Base-by-base conservation (phyloP, 352 stramenopile genomes). In the Lagenidium sp. region DNA sequence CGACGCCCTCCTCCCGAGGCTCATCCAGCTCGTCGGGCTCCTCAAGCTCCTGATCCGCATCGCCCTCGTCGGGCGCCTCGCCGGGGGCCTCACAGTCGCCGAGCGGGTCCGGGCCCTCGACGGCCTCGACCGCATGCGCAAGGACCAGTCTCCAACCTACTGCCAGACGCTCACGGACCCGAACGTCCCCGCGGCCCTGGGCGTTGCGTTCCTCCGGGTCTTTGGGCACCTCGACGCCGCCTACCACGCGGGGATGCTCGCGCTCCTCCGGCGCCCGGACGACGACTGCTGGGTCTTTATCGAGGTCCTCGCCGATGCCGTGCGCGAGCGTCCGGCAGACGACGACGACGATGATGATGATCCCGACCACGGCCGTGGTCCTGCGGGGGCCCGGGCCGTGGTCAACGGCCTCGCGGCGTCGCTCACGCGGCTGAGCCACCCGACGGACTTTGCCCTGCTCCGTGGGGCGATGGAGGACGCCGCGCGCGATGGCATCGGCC, bases 201-300 rank as follows among this genome's bases (percentile, higher is more conserved):
- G 58, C 12, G 34, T 63, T 18, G 50, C 47, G 2, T 79, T 76
- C 24, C 57, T 78, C 8, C 63, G 64, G 2, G 50, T 82, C 1
- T 51, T 84, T 6, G 66, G 60, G 3, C 47, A 66, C 25, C 36
- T 84, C 15, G 54, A 75, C 25, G 18, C 54, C 2, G 49, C 47
- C 36, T 78, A 68, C 42, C 68, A 82, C 28, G 16, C 29, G 0
- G 44, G 53, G 5, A 57, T 86, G 13, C 59, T 84, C 21, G 28
- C 50, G 6, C 38, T 82, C 25, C 44, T 82, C 34, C 36, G 60
- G 37, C 54, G 43, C 6, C n/a, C n/a, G n/a, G n/a, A n/a, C n/a
- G 47, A 63, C 18, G 37, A 34, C 0, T 64, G 73, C 18, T 86
- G 74, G 74, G 60, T 67, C 4, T 76, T 86, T 11, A 30, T 84